Evolutionary conservation across 768 basidiomycete species (phyloP), one percentile per base, ranked within the genome.

Genomic region (Calocera viscosa): DNA sequence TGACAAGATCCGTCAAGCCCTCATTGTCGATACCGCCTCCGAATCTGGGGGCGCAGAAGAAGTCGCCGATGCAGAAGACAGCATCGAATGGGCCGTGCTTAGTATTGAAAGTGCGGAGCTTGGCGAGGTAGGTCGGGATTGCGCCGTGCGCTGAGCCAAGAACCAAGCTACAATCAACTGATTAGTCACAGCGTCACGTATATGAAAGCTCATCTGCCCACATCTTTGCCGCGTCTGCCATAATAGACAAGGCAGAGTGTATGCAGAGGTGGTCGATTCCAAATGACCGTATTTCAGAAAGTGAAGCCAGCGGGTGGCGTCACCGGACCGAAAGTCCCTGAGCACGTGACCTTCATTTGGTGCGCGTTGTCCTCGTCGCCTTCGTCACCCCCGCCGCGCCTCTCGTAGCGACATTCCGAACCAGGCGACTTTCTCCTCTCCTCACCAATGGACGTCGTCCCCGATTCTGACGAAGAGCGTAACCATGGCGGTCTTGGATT

Each of bases 1-100:
- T 79, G 70, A 94, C 75, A 32, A 94, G 78, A 70, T 86, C 80
- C 2, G 73, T 70, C 1, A 87, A 76, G 64, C 67, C 73, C n/a
- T 70, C 70, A 16, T 76, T 75, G 14, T 70, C 75, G 1, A 72
- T 67, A 3, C 64, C 66, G 16, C 73, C 72, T 41, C 75, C 75
- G 11, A n/a, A 24, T 49, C 77, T 78, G n/a, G 78, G 72, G 1
- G 81, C 81, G 3, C 88, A 88, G 75, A 93, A 91, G 77, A 94
- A 93, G 76, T 92, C 89, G n/a, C 91, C 91, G 7, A 80, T 78
- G 71, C 89, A 91, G 64, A 94, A 80, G 7, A 87, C 82, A 66
- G 91, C 82, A 73, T 92, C 89, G 74, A 98, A 97, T 74, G 90
- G 90, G 69, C 94, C 94, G 76, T 96, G 90, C 77, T 95, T 96